Evolutionary conservation across 352 stramenopile genomes (phyloP).

Genomic region (Globisporangium nodosum): DNA sequence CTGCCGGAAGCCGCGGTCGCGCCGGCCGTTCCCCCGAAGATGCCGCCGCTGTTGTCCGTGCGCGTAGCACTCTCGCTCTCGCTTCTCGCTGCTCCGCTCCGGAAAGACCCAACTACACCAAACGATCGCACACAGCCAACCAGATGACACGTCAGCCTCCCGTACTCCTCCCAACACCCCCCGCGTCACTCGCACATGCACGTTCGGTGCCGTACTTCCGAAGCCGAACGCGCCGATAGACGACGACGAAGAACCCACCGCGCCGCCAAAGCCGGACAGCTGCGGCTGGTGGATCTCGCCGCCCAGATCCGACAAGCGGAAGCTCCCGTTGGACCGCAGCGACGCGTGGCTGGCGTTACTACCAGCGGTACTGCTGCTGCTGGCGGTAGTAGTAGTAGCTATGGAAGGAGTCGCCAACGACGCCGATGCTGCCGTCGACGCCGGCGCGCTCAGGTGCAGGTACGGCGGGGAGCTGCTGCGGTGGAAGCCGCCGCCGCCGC

Average conservation of each 20-base stretch:
- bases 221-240: conserved; percentile 29
- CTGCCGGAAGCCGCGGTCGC: not conserved
- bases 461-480: conserved; percentile 13
- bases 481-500: conserved; percentile 16
- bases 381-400: not conserved
- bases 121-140: not conserved
- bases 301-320: conserved; percentile 48
- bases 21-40: conserved; percentile 7
- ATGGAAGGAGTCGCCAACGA: not conserved
- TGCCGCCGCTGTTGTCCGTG: conserved; percentile 1
- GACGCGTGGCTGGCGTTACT: not conserved
- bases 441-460: conserved; percentile 3
- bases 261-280: conserved; percentile 13
- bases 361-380: not conserved
- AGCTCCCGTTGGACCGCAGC: conserved; percentile 18
- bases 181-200: not conserved
- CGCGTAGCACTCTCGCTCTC: conserved; percentile 7
- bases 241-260: conserved; percentile 1
- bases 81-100: not conserved
- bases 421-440: not conserved
- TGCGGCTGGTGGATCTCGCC: conserved; percentile 45
- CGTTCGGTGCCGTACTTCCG: conserved; percentile 18
- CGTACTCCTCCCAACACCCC: not conserved
- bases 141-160: not conserved
- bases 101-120: conserved; percentile 6